Percentiles rank a stretch among this genome's conserved stretches.
These are phyloP conservation scores for Microstegium vimineum DNA, from an alignment of 176 grass and related monocot species.

Conservation along the genomic window DNA sequence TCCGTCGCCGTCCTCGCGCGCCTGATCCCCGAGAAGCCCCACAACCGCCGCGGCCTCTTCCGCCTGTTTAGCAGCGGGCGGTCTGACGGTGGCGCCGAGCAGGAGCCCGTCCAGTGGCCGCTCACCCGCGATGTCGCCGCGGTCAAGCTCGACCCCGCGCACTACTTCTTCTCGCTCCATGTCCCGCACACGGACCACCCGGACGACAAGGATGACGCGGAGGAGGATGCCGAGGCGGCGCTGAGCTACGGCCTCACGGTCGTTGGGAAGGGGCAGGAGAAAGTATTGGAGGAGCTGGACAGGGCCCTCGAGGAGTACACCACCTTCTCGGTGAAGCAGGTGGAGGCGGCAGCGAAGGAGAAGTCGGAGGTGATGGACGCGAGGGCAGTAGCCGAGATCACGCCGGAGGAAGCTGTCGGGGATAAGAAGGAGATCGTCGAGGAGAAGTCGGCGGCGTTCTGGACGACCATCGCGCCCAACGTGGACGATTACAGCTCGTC, in stretches of 20 bases:
- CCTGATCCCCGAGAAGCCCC: constrained; percentile 26
- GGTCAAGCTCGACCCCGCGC: constrained; percentile 85
- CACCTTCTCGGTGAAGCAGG: constrained; percentile 84
- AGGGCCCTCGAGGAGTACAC: constrained; percentile 69
- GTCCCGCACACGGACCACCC: constrained; percentile 51
- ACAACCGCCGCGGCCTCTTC: constrained; percentile 34
- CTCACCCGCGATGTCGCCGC: constrained; percentile 71
- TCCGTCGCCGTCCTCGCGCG: constrained; percentile 75
- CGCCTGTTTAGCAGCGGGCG: constrained; percentile 13
- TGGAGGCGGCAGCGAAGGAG: constrained; percentile 30
- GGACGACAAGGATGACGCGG: constrained; percentile 37
- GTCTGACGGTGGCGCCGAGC: constrained; percentile 1
- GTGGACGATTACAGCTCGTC: constrained; percentile 90
- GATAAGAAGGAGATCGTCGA: constrained; percentile 71
- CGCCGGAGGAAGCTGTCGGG: constrained; percentile 71
- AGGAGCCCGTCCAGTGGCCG: constrained; percentile 86
- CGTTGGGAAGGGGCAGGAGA: constrained; percentile 68
- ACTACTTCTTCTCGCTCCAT: constrained; percentile 94
- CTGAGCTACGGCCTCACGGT: constrained; percentile 94
- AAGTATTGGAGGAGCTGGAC: constrained; percentile 55
- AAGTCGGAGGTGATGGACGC: constrained; percentile 65
- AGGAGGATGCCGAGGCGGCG: constrained; percentile 24
- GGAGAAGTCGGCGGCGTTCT: constrained; percentile 78
- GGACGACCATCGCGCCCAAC: constrained; percentile 91
- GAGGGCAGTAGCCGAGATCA: constrained; percentile 48